These are phyloP conservation scores for Lactifluus volemus DNA, from an alignment of 768 basidiomycete species.

Conservation along the genomic window DNA sequence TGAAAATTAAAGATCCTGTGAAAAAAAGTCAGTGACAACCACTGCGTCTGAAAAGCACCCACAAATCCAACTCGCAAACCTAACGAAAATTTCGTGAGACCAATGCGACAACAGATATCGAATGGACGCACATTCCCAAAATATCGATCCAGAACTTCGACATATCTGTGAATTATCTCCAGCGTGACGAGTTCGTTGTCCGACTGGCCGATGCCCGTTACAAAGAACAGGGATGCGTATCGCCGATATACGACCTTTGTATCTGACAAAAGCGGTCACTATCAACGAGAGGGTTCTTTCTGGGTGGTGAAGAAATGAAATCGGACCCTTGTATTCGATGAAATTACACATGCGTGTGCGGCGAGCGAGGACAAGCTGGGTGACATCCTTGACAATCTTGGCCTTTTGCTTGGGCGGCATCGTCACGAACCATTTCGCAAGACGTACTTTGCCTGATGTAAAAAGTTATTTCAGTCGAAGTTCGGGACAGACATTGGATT, in stretches of 20 bases:
- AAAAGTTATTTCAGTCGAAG: neutral
- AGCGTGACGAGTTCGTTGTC: conserved; percentile 92
- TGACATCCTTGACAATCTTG: conserved; percentile 94
- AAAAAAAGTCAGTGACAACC: neutral
- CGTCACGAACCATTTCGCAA: conserved; percentile 94
- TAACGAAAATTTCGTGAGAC: conserved; percentile 23
- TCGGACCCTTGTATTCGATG: conserved; percentile 88
- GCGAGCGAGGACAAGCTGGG: conserved; percentile 82
- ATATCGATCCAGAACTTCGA: conserved; percentile 76
- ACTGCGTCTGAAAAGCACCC: conserved; percentile 22
- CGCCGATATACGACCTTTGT: conserved; percentile 89
- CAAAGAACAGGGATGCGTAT: conserved; percentile 94
- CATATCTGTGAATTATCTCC: conserved; percentile 91
- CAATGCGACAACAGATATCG: neutral
- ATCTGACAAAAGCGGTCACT: conserved; percentile 31
- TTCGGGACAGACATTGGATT: neutral
- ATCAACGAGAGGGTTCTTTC: neutral
- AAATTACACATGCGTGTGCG: conserved; percentile 93
- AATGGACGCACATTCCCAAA: conserved; percentile 73
- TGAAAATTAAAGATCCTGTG: conserved; percentile 94
- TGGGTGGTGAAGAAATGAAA: neutral
- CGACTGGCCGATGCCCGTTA: conserved; percentile 69
- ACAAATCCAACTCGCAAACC: conserved; percentile 94
- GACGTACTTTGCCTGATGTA: conserved; percentile 73
- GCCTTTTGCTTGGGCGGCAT: conserved; percentile 70